Conservation (phyloP, 2,329 filamentous ascomycete genomes). For the Ambrosiella xylebori region DNA sequence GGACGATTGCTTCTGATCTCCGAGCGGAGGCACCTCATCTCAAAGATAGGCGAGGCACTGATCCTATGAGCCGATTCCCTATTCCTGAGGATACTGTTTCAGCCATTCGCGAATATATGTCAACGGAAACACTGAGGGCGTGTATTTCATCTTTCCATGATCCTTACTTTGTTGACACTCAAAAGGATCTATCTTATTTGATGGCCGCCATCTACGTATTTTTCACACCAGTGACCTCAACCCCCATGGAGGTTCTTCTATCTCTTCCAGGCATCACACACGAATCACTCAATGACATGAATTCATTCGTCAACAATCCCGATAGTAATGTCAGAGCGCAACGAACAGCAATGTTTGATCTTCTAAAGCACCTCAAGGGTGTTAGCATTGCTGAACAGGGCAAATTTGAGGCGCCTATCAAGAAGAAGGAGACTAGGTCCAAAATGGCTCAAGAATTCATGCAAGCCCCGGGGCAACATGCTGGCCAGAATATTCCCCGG, state of each 20-base stretch:
- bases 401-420: conserved; percentile 46
- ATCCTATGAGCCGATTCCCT: conserved; percentile 22
- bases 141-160: conserved; percentile 85
- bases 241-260: conserved; percentile 58
- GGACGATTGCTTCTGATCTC: conserved; percentile 71
- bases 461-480: conserved; percentile 28
- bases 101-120: conserved; percentile 77
- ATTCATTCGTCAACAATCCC: conserved; percentile 41
- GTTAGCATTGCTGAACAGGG: conserved; percentile 89
- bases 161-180: conserved; percentile 88
- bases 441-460: conserved; percentile 52
- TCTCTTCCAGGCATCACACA: conserved; percentile 61
- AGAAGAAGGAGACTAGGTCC: conserved; percentile 31
- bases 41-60: conserved; percentile 15
- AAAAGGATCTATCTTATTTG: conserved; percentile 75
- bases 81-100: conserved; percentile 37
- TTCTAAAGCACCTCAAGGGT: conserved; percentile 73
- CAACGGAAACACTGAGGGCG: conserved; percentile 71
- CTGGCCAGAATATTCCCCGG: conserved; percentile 13
- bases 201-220: conserved; percentile 72
- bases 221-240: conserved; percentile 52
- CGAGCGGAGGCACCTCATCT: conserved; percentile 3
- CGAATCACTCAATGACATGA: conserved; percentile 47
- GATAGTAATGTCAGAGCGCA: conserved; percentile 54
- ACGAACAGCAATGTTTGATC: conserved; percentile 62